Base-by-base conservation (phyloP, 768 basidiomycete genomes). In the Inosperma sp. region DNA sequence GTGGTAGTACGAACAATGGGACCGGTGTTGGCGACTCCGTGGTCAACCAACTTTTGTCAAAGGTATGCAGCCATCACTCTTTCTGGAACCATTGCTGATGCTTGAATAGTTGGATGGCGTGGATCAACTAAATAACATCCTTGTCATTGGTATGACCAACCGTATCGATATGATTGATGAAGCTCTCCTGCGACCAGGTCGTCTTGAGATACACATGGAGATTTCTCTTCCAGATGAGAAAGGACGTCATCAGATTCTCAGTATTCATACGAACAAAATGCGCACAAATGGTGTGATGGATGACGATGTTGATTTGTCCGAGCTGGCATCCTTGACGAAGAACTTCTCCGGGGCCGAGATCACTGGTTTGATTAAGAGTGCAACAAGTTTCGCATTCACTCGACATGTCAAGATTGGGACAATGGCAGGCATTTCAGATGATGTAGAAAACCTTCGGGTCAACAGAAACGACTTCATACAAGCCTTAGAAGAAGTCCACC, bases 91-190 rank as follows among this genome's bases (percentile, higher is more conserved):
- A 10, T 33, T 31, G 50, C 7, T 7, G n/a, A 44, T 25, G 19
- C 35, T 36, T 30, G 19, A 1, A 16, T 7, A 96, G 93, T 95
- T 99, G 93, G 96, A 99, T 59, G 96, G 96, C 74, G 95, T 99
- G 9, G 96, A 99, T 65, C 88, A 92, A 71, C 75, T 99, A 26
- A 98, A 99, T 75, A 99, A 99, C 69, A 95, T 99, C 54, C 86
- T 99, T 60, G 88, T 99, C 59, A 99, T 99, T 59, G 96, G 96
- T 60, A 99, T 99, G 96, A 99, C 95, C 39, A 98, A 99, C 68
- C 86, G 96, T 53, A 71, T 83, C 35, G 96, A 99, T 75, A 92
- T 99, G 94, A 97, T 99, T 59, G 96, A 99, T 62, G 96, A 99
- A 64, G 96, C 95, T 7, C 79, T 98, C 2, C 79, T 97, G 5